phyloP scores from a whole-genome alignment of 2,329 filamentous ascomycete genomes.

The Calonectria pauciramosa region DNA sequence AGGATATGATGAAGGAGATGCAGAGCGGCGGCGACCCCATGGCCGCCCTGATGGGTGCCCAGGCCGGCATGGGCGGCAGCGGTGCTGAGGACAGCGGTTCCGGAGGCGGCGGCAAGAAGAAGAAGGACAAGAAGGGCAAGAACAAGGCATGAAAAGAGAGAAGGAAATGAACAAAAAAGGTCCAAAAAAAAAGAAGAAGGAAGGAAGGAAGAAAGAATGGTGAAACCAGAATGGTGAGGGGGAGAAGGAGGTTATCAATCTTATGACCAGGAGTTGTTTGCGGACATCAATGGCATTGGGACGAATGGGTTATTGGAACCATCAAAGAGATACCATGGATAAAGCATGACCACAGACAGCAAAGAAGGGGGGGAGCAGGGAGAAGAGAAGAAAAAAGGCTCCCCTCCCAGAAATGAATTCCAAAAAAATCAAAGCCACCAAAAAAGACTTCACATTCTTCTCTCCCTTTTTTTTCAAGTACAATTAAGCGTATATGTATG shows the following conservation, averaged over 20 bases:
- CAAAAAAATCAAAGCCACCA: background rate
- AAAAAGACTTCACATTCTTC: background rate
- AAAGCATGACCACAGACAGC: background rate
- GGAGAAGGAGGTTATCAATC: background rate
- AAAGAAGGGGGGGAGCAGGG: background rate
- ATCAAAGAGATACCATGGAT: background rate
- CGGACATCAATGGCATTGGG: background rate
- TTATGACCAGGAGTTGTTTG: slow-evolving; percentile 9
- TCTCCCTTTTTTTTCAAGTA: background rate
- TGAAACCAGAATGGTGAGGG: too few species aligned
- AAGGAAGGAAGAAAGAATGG: background rate
- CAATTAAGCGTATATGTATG: background rate
- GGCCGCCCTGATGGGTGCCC: slow-evolving; percentile 58
- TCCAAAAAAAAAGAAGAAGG: background rate
- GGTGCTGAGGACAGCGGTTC: slow-evolving; percentile 45
- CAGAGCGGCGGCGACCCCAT: slow-evolving; percentile 63
- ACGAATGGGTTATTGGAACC: background rate
- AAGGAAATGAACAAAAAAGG: background rate
- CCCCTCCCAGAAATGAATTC: background rate
- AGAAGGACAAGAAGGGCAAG: slow-evolving; percentile 67
- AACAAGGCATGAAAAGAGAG: slow-evolving; percentile 43
- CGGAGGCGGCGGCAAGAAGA: slow-evolving; percentile 52
- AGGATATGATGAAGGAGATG: slow-evolving; percentile 98
- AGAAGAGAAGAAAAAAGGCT: background rate
- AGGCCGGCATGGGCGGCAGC: slow-evolving; percentile 40